Conservation (phyloP, 495 filamentous ascomycete genomes). For the Friedmanniomyces endolithicus region DNA sequence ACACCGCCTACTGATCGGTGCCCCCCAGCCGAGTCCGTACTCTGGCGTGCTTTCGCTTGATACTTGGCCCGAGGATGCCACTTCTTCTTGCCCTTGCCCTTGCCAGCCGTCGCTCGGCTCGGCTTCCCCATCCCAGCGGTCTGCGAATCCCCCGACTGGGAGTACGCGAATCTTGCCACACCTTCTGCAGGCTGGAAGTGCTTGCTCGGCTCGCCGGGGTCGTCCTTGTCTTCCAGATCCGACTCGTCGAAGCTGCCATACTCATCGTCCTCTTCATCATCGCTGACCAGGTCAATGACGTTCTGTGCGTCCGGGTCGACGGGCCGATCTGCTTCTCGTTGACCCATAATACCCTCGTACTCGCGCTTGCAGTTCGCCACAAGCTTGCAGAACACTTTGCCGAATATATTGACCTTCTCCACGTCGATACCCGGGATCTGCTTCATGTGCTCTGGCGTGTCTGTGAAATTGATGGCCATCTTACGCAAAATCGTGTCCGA, state of each 20-base stretch:
- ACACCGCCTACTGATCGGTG: background rate
- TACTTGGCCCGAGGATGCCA: background rate
- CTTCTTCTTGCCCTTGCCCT: background rate
- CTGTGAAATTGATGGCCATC: constrained; percentile 72
- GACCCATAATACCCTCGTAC: constrained; percentile 46
- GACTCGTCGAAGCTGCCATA: constrained; percentile 36
- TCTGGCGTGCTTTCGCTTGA: constrained; percentile 1
- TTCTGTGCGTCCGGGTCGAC: constrained; percentile 45
- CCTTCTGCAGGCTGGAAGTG: constrained; percentile 15
- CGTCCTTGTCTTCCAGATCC: constrained; percentile 29
- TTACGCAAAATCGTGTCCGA: constrained; percentile 64
- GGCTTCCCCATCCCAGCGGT: background rate
- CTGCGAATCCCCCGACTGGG: constrained; percentile 1
- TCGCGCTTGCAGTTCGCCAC: constrained; percentile 42
- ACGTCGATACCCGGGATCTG: constrained; percentile 55
- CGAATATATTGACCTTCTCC: constrained; percentile 59
- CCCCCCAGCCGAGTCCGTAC: background rate
- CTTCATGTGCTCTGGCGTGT: constrained; percentile 43
- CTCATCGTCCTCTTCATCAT: constrained; percentile 40
- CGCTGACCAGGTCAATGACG: constrained; percentile 56
- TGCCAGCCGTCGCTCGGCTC: background rate
- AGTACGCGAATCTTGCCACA: constrained; percentile 2
- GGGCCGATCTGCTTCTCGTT: constrained; percentile 8
- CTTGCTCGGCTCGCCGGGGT: constrained; percentile 16
- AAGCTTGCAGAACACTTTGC: constrained; percentile 52